Evolutionary conservation across 176 grass and related monocot genomes (phyloP), one percentile per base, ranked within the genome.

Genomic region (Typha latifolia): DNA sequence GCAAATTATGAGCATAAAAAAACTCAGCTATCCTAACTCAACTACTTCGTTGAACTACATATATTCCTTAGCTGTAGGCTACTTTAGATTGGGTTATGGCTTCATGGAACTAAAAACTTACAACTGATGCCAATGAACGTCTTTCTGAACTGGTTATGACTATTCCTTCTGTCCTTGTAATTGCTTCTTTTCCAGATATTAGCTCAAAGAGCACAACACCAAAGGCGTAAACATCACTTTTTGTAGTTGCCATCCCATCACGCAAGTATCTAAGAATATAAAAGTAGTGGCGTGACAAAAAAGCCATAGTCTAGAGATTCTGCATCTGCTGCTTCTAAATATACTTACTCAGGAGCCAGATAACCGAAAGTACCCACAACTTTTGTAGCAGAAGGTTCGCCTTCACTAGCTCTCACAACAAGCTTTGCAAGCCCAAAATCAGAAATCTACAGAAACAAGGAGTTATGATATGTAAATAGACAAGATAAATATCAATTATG

Each of bases 291-390:
- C 48, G 32, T 61, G 49, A 71, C 8, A 34, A 68, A 49, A 67
- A 26, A 59, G 20, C 6, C n/a, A 19, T 21, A 59, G 20, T 11
- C 66, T 65, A 19, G 1, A 12, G 12, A 62, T 49, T 52, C 14
- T 49, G 22, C 15, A 59, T 47, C 21, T 69, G 61, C 27, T 53
- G 15, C 23, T 56, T 24, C 47, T 13, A 72, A 55, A 67, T 69
- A 22, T 53, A 72, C 88, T 87, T 84, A 99, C 94, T 99, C 89
- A 67, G 94, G 94, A 66, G 94, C 94, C 47, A 93, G 74, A 82
- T 99, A 99, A 78, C 94, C 94, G 32, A 99, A 93, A 72, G 94
- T 99, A 69, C 94, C 94, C 12, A 99, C 94, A 73, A 99, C 94
- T 78, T 99, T 99, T 49, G 89, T 99, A 49, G 85, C 86, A 62